These are phyloP conservation scores for Xylariomycetidae sp. DNA, from an alignment of 2,329 filamentous ascomycete genomes.

Conservation along the genomic window DNA sequence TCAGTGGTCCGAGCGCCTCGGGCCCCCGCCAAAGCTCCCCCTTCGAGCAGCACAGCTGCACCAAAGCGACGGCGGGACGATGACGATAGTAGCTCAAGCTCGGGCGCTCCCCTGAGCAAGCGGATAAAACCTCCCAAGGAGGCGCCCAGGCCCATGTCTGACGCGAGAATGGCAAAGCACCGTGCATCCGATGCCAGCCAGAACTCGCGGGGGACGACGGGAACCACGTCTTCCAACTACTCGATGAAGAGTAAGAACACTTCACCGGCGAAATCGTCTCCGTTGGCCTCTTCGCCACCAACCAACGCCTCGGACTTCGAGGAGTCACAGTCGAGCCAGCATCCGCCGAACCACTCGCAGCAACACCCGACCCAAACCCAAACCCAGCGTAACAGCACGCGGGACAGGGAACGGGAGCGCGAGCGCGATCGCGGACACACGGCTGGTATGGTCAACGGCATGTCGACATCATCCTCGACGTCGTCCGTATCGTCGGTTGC, in stretches of 20 bases:
- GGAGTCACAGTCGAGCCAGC: conserved; percentile 23
- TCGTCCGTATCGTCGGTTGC: conserved; percentile 5
- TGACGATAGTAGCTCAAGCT: conserved; percentile 54
- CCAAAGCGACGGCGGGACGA: conserved; percentile 49
- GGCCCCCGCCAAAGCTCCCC: conserved; percentile 23
- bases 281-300: conserved; percentile 58
- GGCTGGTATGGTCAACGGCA: conserved; percentile 16
- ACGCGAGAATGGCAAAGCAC: conserved; percentile 32
- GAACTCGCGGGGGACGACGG: conserved; percentile 34
- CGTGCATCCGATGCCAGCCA: conserved; percentile 44
- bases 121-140: conserved; percentile 49
- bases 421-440: conserved; percentile 13
- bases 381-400: no score
- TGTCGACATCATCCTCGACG: conserved; percentile 15
- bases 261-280: conserved; percentile 58
- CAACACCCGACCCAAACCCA: conserved; percentile 11
- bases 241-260: conserved; percentile 47
- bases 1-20: conserved; percentile 24
- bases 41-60: conserved; percentile 26
- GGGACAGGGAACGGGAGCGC: conserved; percentile 18
- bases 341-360: conserved; percentile 10
- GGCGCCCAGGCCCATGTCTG: conserved; percentile 24
- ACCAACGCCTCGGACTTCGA: conserved; percentile 61
- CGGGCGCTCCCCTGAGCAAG: conserved; percentile 51
- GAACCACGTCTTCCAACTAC: conserved; percentile 32